phyloP scores from a whole-genome alignment of 805 yeast genomes.

The Nakazawaea molendinolei region DNA sequence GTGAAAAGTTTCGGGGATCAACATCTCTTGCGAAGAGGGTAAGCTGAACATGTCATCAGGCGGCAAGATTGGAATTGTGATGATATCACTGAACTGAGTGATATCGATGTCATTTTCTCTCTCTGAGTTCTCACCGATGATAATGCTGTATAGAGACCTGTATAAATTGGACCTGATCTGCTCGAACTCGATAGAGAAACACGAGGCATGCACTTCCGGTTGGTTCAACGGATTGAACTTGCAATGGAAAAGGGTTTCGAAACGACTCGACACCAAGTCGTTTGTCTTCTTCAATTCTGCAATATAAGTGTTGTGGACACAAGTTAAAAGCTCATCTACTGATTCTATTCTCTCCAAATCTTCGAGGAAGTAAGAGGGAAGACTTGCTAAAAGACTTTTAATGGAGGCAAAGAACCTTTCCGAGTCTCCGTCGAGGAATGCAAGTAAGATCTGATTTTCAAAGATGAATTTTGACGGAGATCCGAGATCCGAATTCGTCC shows the following conservation, averaged over 20 bases:
- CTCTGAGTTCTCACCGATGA: constrained; percentile 25
- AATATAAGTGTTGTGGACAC: constrained; percentile 15
- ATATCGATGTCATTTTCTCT: constrained; percentile 18
- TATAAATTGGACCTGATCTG: constrained; percentile 24
- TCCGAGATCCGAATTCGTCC: constrained; percentile 16
- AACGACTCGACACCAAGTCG: neutral
- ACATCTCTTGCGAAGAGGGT: constrained; percentile 17
- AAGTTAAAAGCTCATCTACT: constrained; percentile 11
- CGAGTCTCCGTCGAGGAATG: constrained; percentile 29
- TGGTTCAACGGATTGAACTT: constrained; percentile 3
- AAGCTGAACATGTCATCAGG: constrained; percentile 21
- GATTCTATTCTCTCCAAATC: constrained; percentile 15
- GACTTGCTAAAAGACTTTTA: constrained; percentile 23
- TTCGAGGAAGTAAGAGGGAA: constrained; percentile 20
- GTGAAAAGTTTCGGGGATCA: constrained; percentile 25
- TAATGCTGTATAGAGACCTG: constrained; percentile 23
- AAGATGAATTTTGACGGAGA: constrained; percentile 23
- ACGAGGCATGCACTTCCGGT: constrained; percentile 18
- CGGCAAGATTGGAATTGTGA: constrained; percentile 27
- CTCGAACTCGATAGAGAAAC: constrained; percentile 27
- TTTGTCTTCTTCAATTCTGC: constrained; percentile 12
- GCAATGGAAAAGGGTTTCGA: constrained; percentile 10
- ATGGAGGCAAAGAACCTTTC: constrained; percentile 32
- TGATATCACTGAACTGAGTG: constrained; percentile 24
- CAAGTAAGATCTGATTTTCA: constrained; percentile 33